Evolutionary conservation across 2,329 filamentous ascomycete species (phyloP).

Genomic region (Arachnopeziza araneosa): DNA sequence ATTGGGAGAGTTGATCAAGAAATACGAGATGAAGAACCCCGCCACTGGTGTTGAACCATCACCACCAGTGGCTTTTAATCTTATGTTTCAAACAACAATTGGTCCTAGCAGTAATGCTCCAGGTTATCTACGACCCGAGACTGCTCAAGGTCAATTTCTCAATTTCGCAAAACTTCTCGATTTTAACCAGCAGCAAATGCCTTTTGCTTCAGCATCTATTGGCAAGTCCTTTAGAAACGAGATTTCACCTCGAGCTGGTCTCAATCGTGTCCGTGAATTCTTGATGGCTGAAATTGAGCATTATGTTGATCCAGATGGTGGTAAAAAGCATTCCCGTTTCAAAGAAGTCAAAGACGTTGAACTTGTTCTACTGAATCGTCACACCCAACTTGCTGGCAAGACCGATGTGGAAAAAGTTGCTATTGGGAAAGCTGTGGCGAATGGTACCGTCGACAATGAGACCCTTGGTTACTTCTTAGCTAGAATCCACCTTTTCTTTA

Average conservation of each 20-base stretch:
- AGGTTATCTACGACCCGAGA: constrained; percentile 87
- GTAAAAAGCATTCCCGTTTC: constrained; percentile 92
- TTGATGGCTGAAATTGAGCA: constrained; percentile 99
- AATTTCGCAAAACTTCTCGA: constrained; percentile 96
- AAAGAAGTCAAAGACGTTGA: constrained; percentile 77
- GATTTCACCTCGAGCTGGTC: constrained; percentile 86
- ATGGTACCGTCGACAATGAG: constrained; percentile 88
- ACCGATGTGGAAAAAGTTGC: constrained; percentile 67
- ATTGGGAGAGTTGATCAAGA: constrained; percentile 81
- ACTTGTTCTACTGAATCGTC: constrained; percentile 75
- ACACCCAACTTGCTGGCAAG: constrained; percentile 82
- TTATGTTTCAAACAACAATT: constrained; percentile 97
- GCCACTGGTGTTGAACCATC: constrained; percentile 69
- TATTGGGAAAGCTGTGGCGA: constrained; percentile 80
- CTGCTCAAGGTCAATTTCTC: constrained; percentile 94
- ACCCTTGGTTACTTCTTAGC: constrained; percentile 97
- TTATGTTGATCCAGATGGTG: constrained; percentile 88
- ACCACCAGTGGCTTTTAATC: constrained; percentile 87
- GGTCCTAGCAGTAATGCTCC: constrained; percentile 84
- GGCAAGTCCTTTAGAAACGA: constrained; percentile 98
- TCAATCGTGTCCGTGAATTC: constrained; percentile 93
- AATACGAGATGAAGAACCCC: constrained; percentile 88
- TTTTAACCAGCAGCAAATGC: constrained; percentile 92
- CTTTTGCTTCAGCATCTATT: constrained; percentile 94
- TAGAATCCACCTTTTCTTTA: constrained; percentile 84